Base-by-base conservation (phyloP, 2,329 filamentous ascomycete species). In the Chrysoporthe austroafricana region DNA sequence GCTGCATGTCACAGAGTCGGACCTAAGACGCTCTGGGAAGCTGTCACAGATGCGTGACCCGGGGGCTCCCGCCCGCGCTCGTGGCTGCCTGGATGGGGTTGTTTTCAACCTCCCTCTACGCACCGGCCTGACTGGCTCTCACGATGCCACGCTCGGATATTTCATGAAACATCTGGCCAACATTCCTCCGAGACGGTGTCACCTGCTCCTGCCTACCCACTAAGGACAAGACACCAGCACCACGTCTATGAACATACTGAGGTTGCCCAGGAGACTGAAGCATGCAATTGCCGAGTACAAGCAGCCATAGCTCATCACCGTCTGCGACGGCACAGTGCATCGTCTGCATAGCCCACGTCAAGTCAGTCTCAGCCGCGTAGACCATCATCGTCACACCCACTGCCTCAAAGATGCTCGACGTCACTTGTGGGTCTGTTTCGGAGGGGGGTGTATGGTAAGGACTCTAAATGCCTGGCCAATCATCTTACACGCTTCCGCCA, bases 401-500 rank as follows among this genome's bases (percentile, higher is more conserved):
- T 32, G 26, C 14, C 44, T 16, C 44, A 46, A 46, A 46, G 14
- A 18, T 6, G 5, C 44, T 48, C 18, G 46, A n/a, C 46, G 13
- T 16, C 50, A 32, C 50, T 34, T 54, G 26, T 54, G 50, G 50
- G 50, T 54, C 50, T 21, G 7, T 54, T 54, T 26, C 26, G 6
- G 13, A 54, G 50, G 50, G 26, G 21, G 26, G 6, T 18, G 57
- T 42, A 54, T n/a, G 9, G 46, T 50, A 21, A 11, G 26, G 32
- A 26, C 48, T 54, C 26, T n/a, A 39, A 44, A 21, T 18, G 18
- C 11, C 1, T 26, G 34, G 54, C 63, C 63, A 64, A 64, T 64
- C 63, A 64, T 59, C 63, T 64, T 64, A 64, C 54, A 64, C 42
- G 54, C 43, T 50, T 59, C 48, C 18, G 21, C n/a, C 34, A 43